Base-by-base conservation (phyloP, 2,329 filamentous ascomycete genomes). In the Ceratocystis albifundus region DNA sequence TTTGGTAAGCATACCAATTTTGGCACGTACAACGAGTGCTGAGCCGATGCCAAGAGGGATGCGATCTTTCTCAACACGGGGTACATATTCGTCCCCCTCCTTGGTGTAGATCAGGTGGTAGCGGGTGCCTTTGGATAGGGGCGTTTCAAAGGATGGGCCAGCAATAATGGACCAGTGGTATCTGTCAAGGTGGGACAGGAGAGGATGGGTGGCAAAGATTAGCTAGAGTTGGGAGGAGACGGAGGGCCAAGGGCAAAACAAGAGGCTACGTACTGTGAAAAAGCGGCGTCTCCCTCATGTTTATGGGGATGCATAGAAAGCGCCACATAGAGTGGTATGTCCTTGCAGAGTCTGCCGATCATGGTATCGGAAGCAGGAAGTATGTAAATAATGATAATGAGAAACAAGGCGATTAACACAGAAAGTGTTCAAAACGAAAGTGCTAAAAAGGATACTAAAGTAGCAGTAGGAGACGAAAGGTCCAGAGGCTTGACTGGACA, bases 131-230 rank as follows among this genome's bases (percentile, higher is more conserved):
- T 67, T 67, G 17, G 66, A 67, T 10, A 67, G 10, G 4, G 66
- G 66, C 6, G 63, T 67, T 65, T 67, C 66, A 28, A 67, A 50
- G 2, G 41, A 65, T 2, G 66, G 57, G n/a, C 66, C 66, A 20
- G 65, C 66, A 25, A 67, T 32, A 20, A 67, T 57, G 55, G 66
- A 46, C 66, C 66, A 67, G 45, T 67, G 66, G 57, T 67, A 67
- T 62, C 66, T 67, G 41, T 10, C 10, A 36, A 10, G 5, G 44
- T 44, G 22, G 15, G 25, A 20, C 45, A 41, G 12, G 6, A 50
- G 46, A 22, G 7, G 61, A 61, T 46, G 65, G 3, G 15, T 36
- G 48, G 36, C 61, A 25, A n/a, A 32, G 28, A 28, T 20, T n/a
- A 28, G n/a, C 53, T 28, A 32, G 15, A 41, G 20, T 4, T 10